phyloP scores from a whole-genome alignment of 805 yeast genomes.

The Yarrowia sp. region DNA sequence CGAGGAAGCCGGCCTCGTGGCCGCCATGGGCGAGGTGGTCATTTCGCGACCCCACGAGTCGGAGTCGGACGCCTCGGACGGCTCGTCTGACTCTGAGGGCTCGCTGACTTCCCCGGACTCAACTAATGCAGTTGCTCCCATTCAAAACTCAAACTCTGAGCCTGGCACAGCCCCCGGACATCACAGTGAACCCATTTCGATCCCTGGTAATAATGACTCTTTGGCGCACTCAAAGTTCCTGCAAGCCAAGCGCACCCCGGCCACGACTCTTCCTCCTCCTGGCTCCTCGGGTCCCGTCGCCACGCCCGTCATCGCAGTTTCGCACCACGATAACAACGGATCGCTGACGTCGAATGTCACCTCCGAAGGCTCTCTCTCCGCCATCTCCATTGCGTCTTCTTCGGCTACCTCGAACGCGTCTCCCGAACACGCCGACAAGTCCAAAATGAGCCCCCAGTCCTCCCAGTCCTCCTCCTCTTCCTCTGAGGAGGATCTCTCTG shows the following conservation, averaged over 20 bases:
- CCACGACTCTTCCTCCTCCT: conserved; percentile 6
- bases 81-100: background rate
- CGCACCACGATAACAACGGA: conserved; percentile 10
- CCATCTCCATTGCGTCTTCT: conserved; percentile 13
- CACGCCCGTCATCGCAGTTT: conserved; percentile 4
- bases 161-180: conserved; percentile 10
- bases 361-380: conserved; percentile 17
- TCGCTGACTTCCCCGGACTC: too few species aligned
- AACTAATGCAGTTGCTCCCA: conserved; percentile 24
- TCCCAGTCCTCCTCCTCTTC: conserved; percentile 21
- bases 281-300: conserved; percentile 18
- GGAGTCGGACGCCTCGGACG: background rate
- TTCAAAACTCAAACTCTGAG: conserved; percentile 23
- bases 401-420: conserved; percentile 24
- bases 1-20: background rate
- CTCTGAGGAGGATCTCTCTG: background rate
- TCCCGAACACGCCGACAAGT: conserved; percentile 7
- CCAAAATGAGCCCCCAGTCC: conserved; percentile 24
- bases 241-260: background rate
- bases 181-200: conserved; percentile 12
- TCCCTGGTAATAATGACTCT: conserved; percentile 14
- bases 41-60: conserved; percentile 14
- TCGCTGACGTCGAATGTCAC: conserved; percentile 22
- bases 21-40: conserved; percentile 22
- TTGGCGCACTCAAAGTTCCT: conserved; percentile 3